Conservation (phyloP, 495 filamentous ascomycete genomes). For the Podospora conica region DNA sequence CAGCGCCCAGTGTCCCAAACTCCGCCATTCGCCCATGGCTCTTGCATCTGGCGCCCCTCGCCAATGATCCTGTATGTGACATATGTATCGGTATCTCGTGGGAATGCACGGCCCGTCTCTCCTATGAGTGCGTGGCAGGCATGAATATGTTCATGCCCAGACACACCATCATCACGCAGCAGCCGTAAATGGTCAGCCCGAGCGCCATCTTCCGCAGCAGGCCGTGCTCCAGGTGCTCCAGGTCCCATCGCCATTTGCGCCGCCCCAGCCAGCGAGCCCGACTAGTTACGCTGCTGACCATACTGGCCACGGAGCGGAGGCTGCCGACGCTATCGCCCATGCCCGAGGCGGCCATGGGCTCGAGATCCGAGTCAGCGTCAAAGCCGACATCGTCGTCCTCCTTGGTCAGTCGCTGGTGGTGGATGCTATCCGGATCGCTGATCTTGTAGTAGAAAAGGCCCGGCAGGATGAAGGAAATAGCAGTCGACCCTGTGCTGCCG, state of each 20-base stretch:
- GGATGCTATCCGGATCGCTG: conserved; percentile 70
- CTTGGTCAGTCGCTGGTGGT: conserved; percentile 79
- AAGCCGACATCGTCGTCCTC: conserved; percentile 70
- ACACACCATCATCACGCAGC: conserved; percentile 84
- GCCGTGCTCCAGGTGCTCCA: conserved; percentile 43
- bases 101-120: neutral
- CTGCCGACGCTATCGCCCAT: conserved; percentile 44
- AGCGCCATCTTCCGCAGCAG: conserved; percentile 68
- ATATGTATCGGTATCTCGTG: neutral
- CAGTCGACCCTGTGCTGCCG: conserved; percentile 86
- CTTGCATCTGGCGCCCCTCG: neutral
- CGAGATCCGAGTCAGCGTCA: conserved; percentile 41
- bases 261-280: conserved; percentile 27
- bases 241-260: conserved; percentile 40
- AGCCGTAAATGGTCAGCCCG: conserved; percentile 72
- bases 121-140: neutral
- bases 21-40: neutral
- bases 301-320: conserved; percentile 39
- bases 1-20: neutral
- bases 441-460: conserved; percentile 99
- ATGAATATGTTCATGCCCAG: conserved; percentile 63
- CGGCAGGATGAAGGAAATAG: conserved; percentile 93
- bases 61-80: neutral
- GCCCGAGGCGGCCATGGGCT: conserved; percentile 29
- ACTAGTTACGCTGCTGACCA: conserved; percentile 14